Percentiles rank a stretch among this genome's conserved stretches.
Conservation (phyloP, 2,329 filamentous ascomycete genomes). For the Lasiodiplodia hormozganensis region DNA sequence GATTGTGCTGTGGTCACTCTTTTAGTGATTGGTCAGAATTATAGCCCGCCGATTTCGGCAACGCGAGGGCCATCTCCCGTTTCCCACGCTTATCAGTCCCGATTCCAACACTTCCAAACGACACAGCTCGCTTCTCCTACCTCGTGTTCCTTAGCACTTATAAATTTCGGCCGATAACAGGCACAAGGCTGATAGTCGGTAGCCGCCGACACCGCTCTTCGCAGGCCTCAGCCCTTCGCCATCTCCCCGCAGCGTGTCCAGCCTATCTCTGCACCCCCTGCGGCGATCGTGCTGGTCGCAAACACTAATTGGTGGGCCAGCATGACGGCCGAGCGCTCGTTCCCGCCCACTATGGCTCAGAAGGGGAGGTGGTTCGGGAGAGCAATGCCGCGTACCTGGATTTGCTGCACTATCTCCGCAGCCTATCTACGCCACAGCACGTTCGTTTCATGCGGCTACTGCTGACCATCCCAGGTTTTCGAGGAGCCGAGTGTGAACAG, state of each 20-base stretch:
- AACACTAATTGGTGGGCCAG: background rate
- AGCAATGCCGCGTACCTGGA: slow-evolving; percentile 7
- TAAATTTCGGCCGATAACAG: background rate
- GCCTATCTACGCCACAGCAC: slow-evolving; percentile 6
- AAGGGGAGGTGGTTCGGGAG: slow-evolving; percentile 1
- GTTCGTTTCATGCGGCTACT: background rate
- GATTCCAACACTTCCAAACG: background rate
- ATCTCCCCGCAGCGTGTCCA: slow-evolving; percentile 6
- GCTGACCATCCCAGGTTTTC: background rate
- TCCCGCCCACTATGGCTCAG: background rate
- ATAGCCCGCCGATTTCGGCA: background rate
- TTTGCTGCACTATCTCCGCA: background rate
- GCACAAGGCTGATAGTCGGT: background rate
- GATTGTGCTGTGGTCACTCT: no score
- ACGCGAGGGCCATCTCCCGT: background rate
- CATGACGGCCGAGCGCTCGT: background rate
- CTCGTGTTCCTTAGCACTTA: background rate
- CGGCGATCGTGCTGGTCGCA: background rate
- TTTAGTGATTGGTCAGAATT: no score
- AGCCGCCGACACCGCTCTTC: background rate
- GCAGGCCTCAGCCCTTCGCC: background rate
- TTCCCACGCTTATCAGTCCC: background rate
- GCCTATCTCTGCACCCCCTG: slow-evolving; percentile 1
- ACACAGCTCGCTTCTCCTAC: background rate
- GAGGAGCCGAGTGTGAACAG: background rate